phyloP scores from a whole-genome alignment of 805 yeast genomes.

The Cyberlindnera americana region DNA sequence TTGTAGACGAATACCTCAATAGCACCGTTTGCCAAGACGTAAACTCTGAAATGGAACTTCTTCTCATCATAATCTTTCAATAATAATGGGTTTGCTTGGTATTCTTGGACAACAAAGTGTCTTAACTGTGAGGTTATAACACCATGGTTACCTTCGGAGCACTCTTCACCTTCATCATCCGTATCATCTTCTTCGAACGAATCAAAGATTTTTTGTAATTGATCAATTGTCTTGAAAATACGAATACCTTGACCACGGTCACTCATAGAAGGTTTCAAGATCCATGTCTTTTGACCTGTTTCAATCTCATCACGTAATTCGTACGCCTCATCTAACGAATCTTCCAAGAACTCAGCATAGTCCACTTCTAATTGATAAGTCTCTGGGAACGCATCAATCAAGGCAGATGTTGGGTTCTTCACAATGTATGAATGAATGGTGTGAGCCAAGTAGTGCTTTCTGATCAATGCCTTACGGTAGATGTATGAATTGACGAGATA shows the following conservation, averaged over 20 bases:
- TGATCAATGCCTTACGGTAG: conserved; percentile 83
- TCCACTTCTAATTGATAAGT: conserved; percentile 82
- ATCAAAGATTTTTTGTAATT: conserved; percentile 79
- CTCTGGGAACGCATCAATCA: conserved; percentile 64
- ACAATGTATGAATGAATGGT: conserved; percentile 71
- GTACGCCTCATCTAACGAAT: conserved; percentile 86
- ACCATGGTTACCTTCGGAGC: conserved; percentile 47
- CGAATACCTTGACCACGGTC: conserved; percentile 96
- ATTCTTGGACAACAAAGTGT: conserved; percentile 88
- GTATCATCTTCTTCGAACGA: conserved; percentile 75
- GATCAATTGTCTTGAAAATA: conserved; percentile 71
- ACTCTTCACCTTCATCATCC: conserved; percentile 56
- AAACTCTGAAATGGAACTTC: conserved; percentile 87
- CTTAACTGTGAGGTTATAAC: conserved; percentile 83
- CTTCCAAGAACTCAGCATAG: conserved; percentile 94
- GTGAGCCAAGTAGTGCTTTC: conserved; percentile 87
- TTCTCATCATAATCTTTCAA: conserved; percentile 54
- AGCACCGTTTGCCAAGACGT: conserved; percentile 73
- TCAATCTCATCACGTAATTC: conserved; percentile 81
- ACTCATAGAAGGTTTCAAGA: conserved; percentile 94
- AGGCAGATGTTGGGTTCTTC: conserved; percentile 67
- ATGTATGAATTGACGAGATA: conserved; percentile 78
- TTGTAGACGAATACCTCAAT: conserved; percentile 75
- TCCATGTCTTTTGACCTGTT: conserved; percentile 64
- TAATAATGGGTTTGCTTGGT: conserved; percentile 65